These are phyloP conservation scores for Tulasnella calospora DNA, from an alignment of 768 basidiomycete species.

Conservation along the genomic window DNA sequence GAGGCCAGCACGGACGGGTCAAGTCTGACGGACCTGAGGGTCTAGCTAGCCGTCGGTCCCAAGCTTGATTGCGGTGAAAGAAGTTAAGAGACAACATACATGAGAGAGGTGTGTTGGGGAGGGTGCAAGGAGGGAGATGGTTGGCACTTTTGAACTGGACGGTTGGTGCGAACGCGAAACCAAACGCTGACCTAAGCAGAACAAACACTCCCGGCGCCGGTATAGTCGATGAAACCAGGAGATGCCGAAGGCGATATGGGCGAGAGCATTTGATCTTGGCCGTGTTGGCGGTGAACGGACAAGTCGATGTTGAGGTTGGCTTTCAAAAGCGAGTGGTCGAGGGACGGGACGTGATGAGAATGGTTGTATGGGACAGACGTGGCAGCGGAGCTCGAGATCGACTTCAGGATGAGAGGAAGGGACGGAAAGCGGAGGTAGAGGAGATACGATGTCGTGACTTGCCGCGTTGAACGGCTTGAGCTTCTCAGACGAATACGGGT, in stretches of 20 bases:
- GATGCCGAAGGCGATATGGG: conserved; percentile 33
- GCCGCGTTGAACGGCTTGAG: conserved; percentile 36
- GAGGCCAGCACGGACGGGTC: not conserved
- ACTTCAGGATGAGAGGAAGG: conserved; percentile 42
- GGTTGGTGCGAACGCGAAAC: too few relatives aligned
- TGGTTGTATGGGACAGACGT: not conserved
- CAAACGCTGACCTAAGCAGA: too few relatives aligned
- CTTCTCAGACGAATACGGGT: conserved; percentile 38
- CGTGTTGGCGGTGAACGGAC: conserved; percentile 26
- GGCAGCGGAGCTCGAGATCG: conserved; percentile 31
- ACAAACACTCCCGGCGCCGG: too few relatives aligned
- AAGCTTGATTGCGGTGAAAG: not conserved
- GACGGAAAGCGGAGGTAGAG: conserved; percentile 41
- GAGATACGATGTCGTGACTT: conserved; percentile 27
- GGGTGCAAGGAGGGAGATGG: too few relatives aligned
- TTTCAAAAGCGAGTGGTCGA: conserved; percentile 23
- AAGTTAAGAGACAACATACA: too few relatives aligned
- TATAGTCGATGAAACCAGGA: too few relatives aligned
- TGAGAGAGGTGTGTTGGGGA: too few relatives aligned
- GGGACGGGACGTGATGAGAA: conserved; percentile 1
- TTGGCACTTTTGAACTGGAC: too few relatives aligned
- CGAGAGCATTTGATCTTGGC: conserved; percentile 32
- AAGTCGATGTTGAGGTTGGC: too few relatives aligned
- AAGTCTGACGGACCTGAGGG: not conserved
- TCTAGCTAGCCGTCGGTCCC: not conserved